A percentile compares a stretch with the other conserved stretches of the same genome.
Evolutionary conservation across 768 basidiomycete species (phyloP).

Genomic region (Amanita rubescens): DNA sequence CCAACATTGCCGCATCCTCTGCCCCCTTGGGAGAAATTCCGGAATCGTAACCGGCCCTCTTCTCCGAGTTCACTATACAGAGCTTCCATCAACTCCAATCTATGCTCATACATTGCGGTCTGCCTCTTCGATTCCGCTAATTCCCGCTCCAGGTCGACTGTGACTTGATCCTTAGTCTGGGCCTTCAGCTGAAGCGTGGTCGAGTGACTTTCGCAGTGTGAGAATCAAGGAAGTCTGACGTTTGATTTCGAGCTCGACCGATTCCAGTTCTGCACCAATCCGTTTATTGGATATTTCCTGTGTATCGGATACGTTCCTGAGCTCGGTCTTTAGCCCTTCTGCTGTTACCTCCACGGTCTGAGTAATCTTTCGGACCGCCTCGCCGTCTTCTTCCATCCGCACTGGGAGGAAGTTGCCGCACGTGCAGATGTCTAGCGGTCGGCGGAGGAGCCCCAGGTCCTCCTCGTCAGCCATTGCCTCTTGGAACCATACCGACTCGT

Average conservation of each 20-base stretch:
- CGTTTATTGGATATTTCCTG: neutral
- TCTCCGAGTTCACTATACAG: neutral
- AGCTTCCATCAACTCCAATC: neutral
- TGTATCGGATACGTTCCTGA: neutral
- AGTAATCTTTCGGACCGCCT: neutral
- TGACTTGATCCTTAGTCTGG: neutral
- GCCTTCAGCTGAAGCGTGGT: neutral
- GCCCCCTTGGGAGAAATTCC: neutral
- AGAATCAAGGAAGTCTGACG: neutral
- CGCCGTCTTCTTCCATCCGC: neutral
- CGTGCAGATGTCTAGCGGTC: neutral
- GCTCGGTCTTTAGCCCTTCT: neutral
- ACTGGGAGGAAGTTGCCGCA: neutral
- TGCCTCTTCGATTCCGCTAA: neutral
- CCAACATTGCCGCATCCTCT: neutral
- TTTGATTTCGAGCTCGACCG: neutral
- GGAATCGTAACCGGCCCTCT: neutral
- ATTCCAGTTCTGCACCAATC: neutral
- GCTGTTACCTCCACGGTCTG: neutral
- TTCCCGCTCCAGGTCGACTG: neutral
- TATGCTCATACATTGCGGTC: neutral
- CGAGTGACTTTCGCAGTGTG: neutral
- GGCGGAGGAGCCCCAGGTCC: neutral
- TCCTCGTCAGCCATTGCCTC: neutral
- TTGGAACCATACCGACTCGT: neutral